phyloP scores from a whole-genome alignment of 805 yeast genomes.

The Candida methanosorbosa region DNA sequence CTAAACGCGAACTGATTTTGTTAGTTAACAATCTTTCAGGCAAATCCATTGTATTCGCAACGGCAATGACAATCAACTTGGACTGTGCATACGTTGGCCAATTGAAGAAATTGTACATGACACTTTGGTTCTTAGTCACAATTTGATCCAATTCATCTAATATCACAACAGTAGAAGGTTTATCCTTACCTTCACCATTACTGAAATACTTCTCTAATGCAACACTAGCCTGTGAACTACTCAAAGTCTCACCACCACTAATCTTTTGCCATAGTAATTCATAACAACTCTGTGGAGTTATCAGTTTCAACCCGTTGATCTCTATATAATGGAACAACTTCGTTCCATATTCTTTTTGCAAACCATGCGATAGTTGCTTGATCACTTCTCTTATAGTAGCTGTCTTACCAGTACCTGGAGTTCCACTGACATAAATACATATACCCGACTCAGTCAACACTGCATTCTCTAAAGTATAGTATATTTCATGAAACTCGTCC shows the following conservation, averaged over 20 bases:
- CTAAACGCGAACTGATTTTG: slow-evolving; percentile 86
- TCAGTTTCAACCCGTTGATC: slow-evolving; percentile 82
- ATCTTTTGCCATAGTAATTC: slow-evolving; percentile 76
- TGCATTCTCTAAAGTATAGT: slow-evolving; percentile 60
- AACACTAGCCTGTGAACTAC: slow-evolving; percentile 56
- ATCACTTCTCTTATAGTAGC: slow-evolving; percentile 87
- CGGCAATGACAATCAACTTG: slow-evolving; percentile 78
- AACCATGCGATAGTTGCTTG: slow-evolving; percentile 41
- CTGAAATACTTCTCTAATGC: slow-evolving; percentile 65
- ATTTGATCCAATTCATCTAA: slow-evolving; percentile 93
- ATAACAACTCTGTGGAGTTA: slow-evolving; percentile 74
- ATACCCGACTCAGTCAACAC: slow-evolving; percentile 66
- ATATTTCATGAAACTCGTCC: slow-evolving; percentile 65
- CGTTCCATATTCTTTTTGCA: slow-evolving; percentile 11
- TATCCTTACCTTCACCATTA: slow-evolving; percentile 21
- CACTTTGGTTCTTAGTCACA: slow-evolving; percentile 71
- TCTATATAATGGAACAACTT: slow-evolving; percentile 64
- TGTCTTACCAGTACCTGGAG: slow-evolving; percentile 97
- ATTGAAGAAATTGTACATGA: slow-evolving; percentile 92
- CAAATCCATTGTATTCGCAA: slow-evolving; percentile 95
- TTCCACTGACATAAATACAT: slow-evolving; percentile 87
- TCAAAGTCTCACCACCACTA: slow-evolving; percentile 48
- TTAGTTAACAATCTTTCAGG: slow-evolving; percentile 85
- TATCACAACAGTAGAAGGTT: slow-evolving; percentile 60
- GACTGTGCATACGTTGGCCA: slow-evolving; percentile 90